Base-by-base conservation (phyloP, 2,329 filamentous ascomycete genomes). In the Cercospora sp. region DNA sequence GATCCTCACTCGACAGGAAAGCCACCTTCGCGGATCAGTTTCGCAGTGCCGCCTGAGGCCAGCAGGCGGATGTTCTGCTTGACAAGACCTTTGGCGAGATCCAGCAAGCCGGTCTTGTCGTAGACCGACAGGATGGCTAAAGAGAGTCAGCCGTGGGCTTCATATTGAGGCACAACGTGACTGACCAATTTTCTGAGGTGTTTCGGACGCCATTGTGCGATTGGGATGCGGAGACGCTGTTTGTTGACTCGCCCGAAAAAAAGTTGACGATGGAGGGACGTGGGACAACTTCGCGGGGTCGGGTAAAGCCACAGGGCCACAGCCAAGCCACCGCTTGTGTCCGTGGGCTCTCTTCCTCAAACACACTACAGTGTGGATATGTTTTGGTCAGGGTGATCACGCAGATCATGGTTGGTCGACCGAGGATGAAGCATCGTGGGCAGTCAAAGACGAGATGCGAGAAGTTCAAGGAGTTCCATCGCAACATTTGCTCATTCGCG, bases 51-150 rank as follows among this genome's bases (percentile, higher is more conserved):
- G 69, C 95, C 95, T 67, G 94, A 98, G 65, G 95, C 95, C 67
- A 99, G 87, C 73, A 99, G 90, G 74, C 93, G 91, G 75, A 97
- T 91, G 88, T 95, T 90, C 79, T 96, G 88, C 85, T 94, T 88
- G 78, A 91, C 87, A 61, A 97, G 88, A 75, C 93, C 93, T 83
- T 97, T 97, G 77, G 93, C 93, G 75, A 97, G 86, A 82, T 97
- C 94, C 74, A 97, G 84, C 74, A 97, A 88, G 69, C 94, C 95
- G 66, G 94, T 98, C 89, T 99, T 99, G 87, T 99, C 93, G 80
- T 95, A 98, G 85, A 98, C 95, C 73, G 94, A 98, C 80, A 99
- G 87, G 79, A 99, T 98, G 74, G 95, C 95, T 83, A 68, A 32
- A 28, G 53, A 9, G 21, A 26, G n/a, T 62, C 49, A 66, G 67